Conservation (phyloP, 805 yeast species). For the Candida chauliodis region DNA sequence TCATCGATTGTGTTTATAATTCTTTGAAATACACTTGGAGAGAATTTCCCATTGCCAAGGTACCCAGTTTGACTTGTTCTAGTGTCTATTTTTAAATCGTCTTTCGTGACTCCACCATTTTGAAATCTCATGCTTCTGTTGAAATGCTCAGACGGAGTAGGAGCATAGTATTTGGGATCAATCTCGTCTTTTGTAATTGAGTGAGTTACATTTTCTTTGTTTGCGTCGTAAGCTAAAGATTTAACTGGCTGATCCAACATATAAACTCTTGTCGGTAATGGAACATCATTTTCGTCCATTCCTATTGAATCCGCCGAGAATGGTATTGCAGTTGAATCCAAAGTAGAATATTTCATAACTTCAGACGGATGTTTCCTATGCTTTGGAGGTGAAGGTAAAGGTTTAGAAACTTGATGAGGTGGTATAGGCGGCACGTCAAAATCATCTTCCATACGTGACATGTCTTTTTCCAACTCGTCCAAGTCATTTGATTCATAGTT, state of each 20-base stretch:
- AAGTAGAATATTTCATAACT: constrained; percentile 15
- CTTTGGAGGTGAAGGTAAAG: constrained; percentile 12
- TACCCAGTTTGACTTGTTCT: constrained; percentile 36
- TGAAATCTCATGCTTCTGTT: constrained; percentile 20
- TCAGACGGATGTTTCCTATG: constrained; percentile 22
- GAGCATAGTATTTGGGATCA: constrained; percentile 40
- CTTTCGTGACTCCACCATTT: constrained; percentile 17
- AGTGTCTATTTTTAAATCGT: constrained; percentile 23
- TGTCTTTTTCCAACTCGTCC: constrained; percentile 3
- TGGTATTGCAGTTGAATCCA: constrained; percentile 26
- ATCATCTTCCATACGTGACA: constrained; percentile 8
- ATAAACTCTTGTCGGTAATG: constrained; percentile 33
- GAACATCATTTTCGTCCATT: constrained; percentile 20
- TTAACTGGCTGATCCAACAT: constrained; percentile 32
- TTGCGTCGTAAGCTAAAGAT: constrained; percentile 22
- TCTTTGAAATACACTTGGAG: constrained; percentile 35
- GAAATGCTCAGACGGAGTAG: constrained; percentile 45
- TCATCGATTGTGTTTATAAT: constrained; percentile 11
- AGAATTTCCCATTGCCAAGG: constrained; percentile 38
- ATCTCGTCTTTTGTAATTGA: constrained; percentile 24
- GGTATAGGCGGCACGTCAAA: constrained; percentile 21
- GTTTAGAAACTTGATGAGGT: constrained; percentile 14
- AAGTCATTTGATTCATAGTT: constrained; percentile 12
- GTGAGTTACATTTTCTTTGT: constrained; percentile 8
- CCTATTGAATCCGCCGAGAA: constrained; percentile 44